These are phyloP conservation scores for Hypoxylon sp. DNA, from an alignment of 2,329 filamentous ascomycete genomes.

Conservation along the genomic window DNA sequence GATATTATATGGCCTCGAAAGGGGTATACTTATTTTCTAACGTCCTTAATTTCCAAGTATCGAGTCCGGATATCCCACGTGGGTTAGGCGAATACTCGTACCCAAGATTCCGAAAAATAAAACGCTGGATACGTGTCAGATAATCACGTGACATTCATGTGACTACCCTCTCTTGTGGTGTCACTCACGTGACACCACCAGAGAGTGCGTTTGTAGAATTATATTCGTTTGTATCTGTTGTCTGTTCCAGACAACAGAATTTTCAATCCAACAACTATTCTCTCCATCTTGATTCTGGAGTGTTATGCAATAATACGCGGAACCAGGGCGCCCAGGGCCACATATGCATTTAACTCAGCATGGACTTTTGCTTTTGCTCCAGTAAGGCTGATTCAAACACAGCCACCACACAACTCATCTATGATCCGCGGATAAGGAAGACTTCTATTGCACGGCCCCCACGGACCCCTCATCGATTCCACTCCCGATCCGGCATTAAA, in stretches of 20 bases:
- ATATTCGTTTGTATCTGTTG: too few relatives aligned
- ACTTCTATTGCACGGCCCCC: conserved; percentile 10
- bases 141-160: too few relatives aligned
- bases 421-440: neutral
- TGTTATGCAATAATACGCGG: too few relatives aligned
- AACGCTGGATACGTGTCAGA: neutral
- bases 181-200: too few relatives aligned
- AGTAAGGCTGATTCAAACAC: conserved; percentile 25
- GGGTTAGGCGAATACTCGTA: conserved; percentile 6
- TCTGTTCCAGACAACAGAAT: too few relatives aligned
- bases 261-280: too few relatives aligned
- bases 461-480: neutral
- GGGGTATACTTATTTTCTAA: neutral
- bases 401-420: conserved; percentile 12
- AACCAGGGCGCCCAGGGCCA: neutral
- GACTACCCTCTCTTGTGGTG: too few relatives aligned
- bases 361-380: neutral
- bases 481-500: conserved; percentile 1
- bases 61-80: neutral
- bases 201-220: too few relatives aligned
- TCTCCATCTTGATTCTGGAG: too few relatives aligned
- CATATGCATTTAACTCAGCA: neutral
- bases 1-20: neutral
- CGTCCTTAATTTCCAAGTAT: neutral
- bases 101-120: conserved; percentile 2